A percentile compares a stretch with the other conserved stretches of the same genome.
Conservation (phyloP, 768 basidiomycete species). For the Tephrocybe sp. region DNA sequence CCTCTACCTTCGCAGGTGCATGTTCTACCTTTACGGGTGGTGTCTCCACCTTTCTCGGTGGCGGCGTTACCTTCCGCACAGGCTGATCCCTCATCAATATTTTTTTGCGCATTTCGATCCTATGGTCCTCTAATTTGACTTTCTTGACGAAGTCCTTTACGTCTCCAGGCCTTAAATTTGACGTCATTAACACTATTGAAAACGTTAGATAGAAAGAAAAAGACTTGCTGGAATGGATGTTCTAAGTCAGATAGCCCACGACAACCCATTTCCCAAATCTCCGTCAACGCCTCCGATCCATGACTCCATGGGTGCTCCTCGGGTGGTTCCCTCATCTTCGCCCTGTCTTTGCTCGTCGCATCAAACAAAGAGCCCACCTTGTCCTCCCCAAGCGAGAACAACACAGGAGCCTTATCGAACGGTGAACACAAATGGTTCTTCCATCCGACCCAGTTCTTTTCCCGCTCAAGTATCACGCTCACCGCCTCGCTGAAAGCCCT, state of each 20-base stretch:
- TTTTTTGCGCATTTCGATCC: constrained; percentile 53
- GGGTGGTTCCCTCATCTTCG: constrained; percentile 54
- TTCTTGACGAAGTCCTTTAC: constrained; percentile 74
- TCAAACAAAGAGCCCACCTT: constrained; percentile 55
- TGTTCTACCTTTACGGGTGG: constrained; percentile 15
- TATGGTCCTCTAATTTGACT: constrained; percentile 61
- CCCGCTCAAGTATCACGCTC: constrained; percentile 67
- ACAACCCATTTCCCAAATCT: constrained; percentile 85
- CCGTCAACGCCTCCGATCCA: constrained; percentile 70
- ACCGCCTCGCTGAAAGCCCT: constrained; percentile 75
- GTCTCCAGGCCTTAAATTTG: constrained; percentile 55
- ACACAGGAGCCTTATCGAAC: constrained; percentile 74
- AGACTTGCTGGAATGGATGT: constrained; percentile 61
- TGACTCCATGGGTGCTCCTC: constrained; percentile 62
- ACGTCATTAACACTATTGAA: not conserved
- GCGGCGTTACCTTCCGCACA: constrained; percentile 19
- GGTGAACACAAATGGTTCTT: constrained; percentile 79
- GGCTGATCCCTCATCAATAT: constrained; percentile 31
- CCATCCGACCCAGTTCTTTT: constrained; percentile 90
- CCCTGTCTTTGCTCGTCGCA: constrained; percentile 50
- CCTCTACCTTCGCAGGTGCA: constrained; percentile 16
- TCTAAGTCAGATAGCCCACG: constrained; percentile 59
- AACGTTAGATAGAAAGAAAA: not conserved
- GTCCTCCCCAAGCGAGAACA: constrained; percentile 42
- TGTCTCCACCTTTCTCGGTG: constrained; percentile 10